A percentile compares a stretch with the other conserved stretches of the same genome.
These are phyloP conservation scores for Acidomyces sp. DNA, from an alignment of 495 filamentous ascomycete genomes.

Conservation along the genomic window DNA sequence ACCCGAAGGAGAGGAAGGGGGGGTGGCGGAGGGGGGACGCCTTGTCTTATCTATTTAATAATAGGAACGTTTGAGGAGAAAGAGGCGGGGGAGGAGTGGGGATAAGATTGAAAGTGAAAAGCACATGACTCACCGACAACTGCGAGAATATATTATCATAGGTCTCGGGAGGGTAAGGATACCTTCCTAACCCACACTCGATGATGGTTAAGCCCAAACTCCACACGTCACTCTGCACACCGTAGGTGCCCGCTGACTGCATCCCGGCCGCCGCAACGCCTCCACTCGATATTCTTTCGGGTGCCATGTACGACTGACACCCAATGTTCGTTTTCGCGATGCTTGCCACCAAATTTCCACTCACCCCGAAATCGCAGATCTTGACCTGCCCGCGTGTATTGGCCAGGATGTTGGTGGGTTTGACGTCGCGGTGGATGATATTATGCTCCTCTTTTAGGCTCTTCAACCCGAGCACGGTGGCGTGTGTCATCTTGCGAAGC, in stretches of 20 bases:
- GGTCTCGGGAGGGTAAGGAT: constrained; percentile 95
- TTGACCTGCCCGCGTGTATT: constrained; percentile 88
- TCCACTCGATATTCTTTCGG: constrained; percentile 82
- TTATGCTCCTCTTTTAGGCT: constrained; percentile 95
- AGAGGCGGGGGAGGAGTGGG: too few relatives aligned
- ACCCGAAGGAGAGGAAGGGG: too few relatives aligned
- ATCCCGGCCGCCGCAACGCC: constrained; percentile 62
- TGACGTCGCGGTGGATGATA: constrained; percentile 98
- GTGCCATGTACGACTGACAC: constrained; percentile 99
- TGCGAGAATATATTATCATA: constrained; percentile 99
- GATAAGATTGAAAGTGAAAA: too few relatives aligned
- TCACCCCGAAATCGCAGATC: constrained; percentile 97
- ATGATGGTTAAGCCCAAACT: constrained; percentile 88
- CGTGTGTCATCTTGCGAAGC: constrained; percentile 80
- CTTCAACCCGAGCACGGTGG: constrained; percentile 83
- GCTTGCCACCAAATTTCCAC: constrained; percentile 89
- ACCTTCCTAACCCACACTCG: constrained; percentile 88
- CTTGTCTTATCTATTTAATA: too few relatives aligned
- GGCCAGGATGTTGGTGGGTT: constrained; percentile 92
- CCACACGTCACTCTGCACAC: constrained; percentile 97
- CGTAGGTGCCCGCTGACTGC: constrained; percentile 78
- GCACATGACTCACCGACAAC: constrained; percentile 60
- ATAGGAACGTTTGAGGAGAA: too few relatives aligned
- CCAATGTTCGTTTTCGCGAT: constrained; percentile 99
- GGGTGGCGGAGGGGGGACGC: too few relatives aligned